phyloP scores from a whole-genome alignment of 108 stramenopile species.

The Ochromonas danica region DNA sequence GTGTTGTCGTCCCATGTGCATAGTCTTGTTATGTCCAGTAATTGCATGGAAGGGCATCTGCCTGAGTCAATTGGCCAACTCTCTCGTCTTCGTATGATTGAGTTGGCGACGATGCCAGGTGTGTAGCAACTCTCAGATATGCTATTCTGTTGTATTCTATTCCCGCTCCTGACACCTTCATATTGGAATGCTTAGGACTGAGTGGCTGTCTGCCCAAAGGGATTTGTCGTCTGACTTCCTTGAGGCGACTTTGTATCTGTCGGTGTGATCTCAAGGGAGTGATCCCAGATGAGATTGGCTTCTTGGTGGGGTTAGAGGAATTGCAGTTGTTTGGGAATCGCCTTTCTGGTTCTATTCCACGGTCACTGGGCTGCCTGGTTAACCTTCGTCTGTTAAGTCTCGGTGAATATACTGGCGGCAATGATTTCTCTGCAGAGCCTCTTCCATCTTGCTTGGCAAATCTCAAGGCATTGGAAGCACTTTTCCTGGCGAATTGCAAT shows the following conservation, averaged over 20 bases:
- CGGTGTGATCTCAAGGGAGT: conserved; percentile 9
- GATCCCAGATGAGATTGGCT: conserved; percentile 20
- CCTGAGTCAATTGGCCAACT: conserved; percentile 1
- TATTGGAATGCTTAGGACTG: background rate
- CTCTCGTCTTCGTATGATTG: conserved; percentile 26
- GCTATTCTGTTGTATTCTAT: background rate
- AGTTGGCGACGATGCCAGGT: conserved; percentile 36
- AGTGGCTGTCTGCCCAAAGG: background rate
- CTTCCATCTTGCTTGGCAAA: conserved; percentile 9
- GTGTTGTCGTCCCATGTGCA: conserved; percentile 30
- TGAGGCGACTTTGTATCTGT: conserved; percentile 28
- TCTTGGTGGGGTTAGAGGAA: conserved; percentile 8
- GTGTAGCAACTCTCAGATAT: background rate
- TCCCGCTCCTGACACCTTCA: background rate
- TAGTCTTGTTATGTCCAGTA: conserved; percentile 34
- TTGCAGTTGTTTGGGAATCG: conserved; percentile 36
- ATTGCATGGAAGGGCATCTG: conserved; percentile 21
- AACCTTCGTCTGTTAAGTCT: conserved; percentile 31
- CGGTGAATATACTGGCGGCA: conserved; percentile 35
- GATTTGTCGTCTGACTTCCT: conserved; percentile 4
- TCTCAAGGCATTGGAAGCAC: conserved; percentile 6
- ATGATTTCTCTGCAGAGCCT: background rate
- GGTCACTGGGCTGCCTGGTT: background rate
- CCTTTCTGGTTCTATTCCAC: conserved; percentile 10
- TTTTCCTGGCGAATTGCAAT: conserved; percentile 23